Evolutionary conservation across 306 rosid species (phyloP), one percentile per base, ranked within the genome.

Genomic region (Ochetophila trinervis): DNA sequence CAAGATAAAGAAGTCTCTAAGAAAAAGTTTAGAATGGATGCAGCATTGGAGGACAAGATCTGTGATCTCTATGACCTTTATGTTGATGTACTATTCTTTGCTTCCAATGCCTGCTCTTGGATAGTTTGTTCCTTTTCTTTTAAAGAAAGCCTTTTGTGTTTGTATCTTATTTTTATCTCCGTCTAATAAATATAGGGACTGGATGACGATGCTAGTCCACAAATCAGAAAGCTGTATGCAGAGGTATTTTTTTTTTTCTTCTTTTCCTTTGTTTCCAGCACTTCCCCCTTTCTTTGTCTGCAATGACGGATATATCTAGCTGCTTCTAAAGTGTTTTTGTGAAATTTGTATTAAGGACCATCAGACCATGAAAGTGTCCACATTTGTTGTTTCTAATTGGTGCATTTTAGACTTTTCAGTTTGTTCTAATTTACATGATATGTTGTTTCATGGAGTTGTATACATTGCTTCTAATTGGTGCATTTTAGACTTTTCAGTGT

Each of bases 1-100:
- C 95, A 87, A 72, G 95, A 79, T 58, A 90, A 86, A 83, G 67
- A 82, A 73, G 73, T 50, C 50, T 64, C 80, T 5, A 88, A 82
- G 78, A 79, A 68, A 68, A 87, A 80, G 81, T 78, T 86, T 77
- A 76, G 73, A 50, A 87, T 94, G 96, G 97, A 88, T 60, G 74
- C 88, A 69, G 74, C 83, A 45, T 45, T 94, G 86, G 97, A 94
- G 85, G 99, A 94, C 72, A 94, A 83, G 83, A 90, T 94, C 78
- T 94, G 99, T 90, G 99, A 94, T 74, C 97, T 94, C 67, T 94
- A 94, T 67, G 97, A 94, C 79, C 89, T 90, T 79, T 94, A 83
- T 80, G 96, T 85, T 76, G 99, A 94, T 80, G 99, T 94, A 87
- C 55, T 61, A 57, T 74, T 65, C 62, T 72, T 62, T 57, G 40